Conservation (phyloP, 768 basidiomycete species). For the Tulasnella sp. region DNA sequence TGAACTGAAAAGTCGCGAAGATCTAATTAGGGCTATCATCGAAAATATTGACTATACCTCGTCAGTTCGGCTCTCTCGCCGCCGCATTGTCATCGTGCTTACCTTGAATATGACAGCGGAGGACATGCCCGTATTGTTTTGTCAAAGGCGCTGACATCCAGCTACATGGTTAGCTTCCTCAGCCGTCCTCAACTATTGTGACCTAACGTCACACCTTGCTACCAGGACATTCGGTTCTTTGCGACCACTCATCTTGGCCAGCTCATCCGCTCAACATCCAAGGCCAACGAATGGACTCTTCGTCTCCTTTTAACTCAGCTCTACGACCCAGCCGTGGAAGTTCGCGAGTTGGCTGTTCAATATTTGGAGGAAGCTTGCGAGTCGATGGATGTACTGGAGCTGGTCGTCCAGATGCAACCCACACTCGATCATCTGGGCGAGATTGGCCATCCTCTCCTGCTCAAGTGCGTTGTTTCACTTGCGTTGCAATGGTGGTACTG, state of each 20-base stretch:
- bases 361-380: slow-evolving; percentile 87
- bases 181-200: not conserved
- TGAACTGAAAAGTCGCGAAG: no score
- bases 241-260: slow-evolving; percentile 80
- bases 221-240: slow-evolving; percentile 73
- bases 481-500: not conserved
- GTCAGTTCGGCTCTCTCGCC: no score
- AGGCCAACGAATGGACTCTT: slow-evolving; percentile 76
- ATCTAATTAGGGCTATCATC: no score
- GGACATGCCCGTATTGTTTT: slow-evolving; percentile 89
- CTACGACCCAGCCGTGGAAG: slow-evolving; percentile 84
- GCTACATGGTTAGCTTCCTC: slow-evolving; percentile 51
- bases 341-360: slow-evolving; percentile 81
- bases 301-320: slow-evolving; percentile 88
- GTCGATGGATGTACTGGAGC: slow-evolving; percentile 65
- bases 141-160: slow-evolving; percentile 89
- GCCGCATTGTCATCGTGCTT: no score
- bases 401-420: slow-evolving; percentile 90
- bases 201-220: not conserved
- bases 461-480: slow-evolving; percentile 47
- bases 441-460: slow-evolving; percentile 73
- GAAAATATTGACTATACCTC: no score
- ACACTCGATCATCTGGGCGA: slow-evolving; percentile 93
- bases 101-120: slow-evolving; percentile 69
- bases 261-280: slow-evolving; percentile 52